Percentiles rank a stretch among this genome's conserved stretches.
Evolutionary conservation across 177 flowering plant genomes (phyloP).

Genomic region (Telopea speciosissima): DNA sequence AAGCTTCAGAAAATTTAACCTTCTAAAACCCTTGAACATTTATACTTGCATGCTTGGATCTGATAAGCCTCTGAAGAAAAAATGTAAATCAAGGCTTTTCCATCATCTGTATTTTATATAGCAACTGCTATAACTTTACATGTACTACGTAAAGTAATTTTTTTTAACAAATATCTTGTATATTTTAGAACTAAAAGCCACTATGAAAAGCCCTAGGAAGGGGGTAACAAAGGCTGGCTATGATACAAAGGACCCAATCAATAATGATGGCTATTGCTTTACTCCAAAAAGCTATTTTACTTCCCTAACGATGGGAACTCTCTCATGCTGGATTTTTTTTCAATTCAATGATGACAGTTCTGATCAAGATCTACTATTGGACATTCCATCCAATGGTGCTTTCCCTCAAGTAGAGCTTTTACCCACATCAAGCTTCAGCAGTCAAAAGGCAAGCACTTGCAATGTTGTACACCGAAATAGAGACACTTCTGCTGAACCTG

Average conservation of each 20-base stretch:
- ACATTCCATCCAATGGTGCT: conserved; percentile 65
- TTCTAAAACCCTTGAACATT: not conserved
- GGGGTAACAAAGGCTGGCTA: conserved; percentile 29
- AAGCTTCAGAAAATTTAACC: not conserved
- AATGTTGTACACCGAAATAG: conserved; percentile 39
- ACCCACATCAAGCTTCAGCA: conserved; percentile 36
- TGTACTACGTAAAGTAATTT: too few species aligned
- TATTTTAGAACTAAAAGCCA: conserved; percentile 47
- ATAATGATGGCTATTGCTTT: conserved; percentile 49
- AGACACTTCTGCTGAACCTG: conserved; percentile 11
- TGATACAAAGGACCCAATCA: conserved; percentile 40
- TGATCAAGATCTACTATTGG: conserved; percentile 82
- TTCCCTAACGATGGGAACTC: conserved; percentile 50
- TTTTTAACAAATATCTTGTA: not conserved
- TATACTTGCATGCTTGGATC: not conserved
- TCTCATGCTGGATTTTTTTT: conserved; percentile 47
- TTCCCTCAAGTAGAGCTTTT: conserved; percentile 91
- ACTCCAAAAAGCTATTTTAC: conserved; percentile 65
- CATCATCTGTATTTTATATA: too few species aligned
- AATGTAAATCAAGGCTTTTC: too few species aligned
- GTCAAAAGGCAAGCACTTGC: conserved; percentile 51
- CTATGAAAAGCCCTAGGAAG: conserved; percentile 48
- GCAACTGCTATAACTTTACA: too few species aligned
- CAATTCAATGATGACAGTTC: conserved; percentile 45
- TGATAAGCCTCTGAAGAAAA: not conserved